These are phyloP conservation scores for Comarum palustre DNA, from an alignment of 306 rosid genomes.

Conservation along the genomic window DNA sequence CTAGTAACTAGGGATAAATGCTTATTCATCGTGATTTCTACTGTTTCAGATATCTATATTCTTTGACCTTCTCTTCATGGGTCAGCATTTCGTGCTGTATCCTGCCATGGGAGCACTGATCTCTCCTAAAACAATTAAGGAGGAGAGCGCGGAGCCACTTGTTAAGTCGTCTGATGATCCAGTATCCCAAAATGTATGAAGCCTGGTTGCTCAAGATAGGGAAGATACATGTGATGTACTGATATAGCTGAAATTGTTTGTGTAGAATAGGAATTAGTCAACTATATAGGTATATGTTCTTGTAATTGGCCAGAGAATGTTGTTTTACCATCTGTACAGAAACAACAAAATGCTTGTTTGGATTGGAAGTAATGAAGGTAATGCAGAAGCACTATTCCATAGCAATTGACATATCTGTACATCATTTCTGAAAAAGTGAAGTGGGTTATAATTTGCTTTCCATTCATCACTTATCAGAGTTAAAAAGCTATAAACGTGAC, in stretches of 20 bases:
- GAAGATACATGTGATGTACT: not conserved
- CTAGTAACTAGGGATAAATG: not conserved
- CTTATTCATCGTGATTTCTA: not conserved
- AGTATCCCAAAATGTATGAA: slow-evolving; percentile 37
- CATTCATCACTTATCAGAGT: too few relatives aligned
- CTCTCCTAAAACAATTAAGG: slow-evolving; percentile 17
- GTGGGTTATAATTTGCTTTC: not conserved
- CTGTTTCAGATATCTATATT: slow-evolving; percentile 63
- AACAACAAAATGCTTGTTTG: not conserved
- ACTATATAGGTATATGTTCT: too few relatives aligned
- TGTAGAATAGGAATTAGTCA: too few relatives aligned
- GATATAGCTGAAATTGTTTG: too few relatives aligned
- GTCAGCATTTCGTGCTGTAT: slow-evolving; percentile 68
- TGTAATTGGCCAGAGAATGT: too few relatives aligned
- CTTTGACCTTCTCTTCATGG: slow-evolving; percentile 72
- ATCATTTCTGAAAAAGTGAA: not conserved
- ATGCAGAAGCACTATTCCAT: not conserved
- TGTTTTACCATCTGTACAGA: slow-evolving; percentile 7
- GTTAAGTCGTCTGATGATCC: slow-evolving; percentile 27
- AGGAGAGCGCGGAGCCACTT: slow-evolving; percentile 44
- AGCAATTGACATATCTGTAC: not conserved
- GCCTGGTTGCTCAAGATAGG: not conserved
- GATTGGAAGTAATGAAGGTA: not conserved
- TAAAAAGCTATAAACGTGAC: not conserved
- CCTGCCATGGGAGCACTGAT: slow-evolving; percentile 29